A percentile compares a stretch with the other conserved stretches of the same genome.
These are phyloP conservation scores for Amanita subjunquillea DNA, from an alignment of 768 basidiomycete species.

Conservation along the genomic window DNA sequence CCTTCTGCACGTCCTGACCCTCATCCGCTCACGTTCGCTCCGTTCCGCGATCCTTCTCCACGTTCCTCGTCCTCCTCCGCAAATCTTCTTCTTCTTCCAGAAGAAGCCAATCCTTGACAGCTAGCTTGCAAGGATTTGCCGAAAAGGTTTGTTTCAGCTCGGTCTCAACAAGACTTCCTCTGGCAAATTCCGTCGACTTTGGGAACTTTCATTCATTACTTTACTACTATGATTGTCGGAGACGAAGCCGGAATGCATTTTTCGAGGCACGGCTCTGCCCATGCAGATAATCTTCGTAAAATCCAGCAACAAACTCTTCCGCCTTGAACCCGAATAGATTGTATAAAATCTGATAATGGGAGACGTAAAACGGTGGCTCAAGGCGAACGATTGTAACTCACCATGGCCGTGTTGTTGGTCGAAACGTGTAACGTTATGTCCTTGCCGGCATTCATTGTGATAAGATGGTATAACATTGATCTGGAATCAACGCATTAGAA, in stretches of 20 bases:
- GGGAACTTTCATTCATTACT: too few species aligned
- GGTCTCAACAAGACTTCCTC: too few species aligned
- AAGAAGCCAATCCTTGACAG: too few species aligned
- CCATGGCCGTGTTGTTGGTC: conserved; percentile 74
- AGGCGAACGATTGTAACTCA: conserved; percentile 16
- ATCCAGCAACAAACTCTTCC: conserved; percentile 73
- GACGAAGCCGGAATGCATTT: conserved; percentile 70
- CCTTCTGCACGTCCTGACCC: too few species aligned
- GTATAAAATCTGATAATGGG: conserved; percentile 49
- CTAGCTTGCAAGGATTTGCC: too few species aligned
- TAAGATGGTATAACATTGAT: conserved; percentile 70
- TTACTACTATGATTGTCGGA: conserved; percentile 34
- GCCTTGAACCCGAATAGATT: conserved; percentile 86
- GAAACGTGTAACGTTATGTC: conserved; percentile 82
- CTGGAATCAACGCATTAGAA: conserved; percentile 22
- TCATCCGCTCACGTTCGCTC: too few species aligned
- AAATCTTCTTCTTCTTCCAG: too few species aligned
- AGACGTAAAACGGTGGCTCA: background rate
- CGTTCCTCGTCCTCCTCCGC: too few species aligned
- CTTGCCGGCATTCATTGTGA: conserved; percentile 57
- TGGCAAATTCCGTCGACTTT: too few species aligned
- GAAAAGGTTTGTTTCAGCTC: too few species aligned
- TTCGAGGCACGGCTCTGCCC: conserved; percentile 60
- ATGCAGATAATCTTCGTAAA: conserved; percentile 75
- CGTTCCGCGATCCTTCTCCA: too few species aligned